phyloP scores from a whole-genome alignment of 106 monocot genomes.

The Dendrobium nobile region DNA sequence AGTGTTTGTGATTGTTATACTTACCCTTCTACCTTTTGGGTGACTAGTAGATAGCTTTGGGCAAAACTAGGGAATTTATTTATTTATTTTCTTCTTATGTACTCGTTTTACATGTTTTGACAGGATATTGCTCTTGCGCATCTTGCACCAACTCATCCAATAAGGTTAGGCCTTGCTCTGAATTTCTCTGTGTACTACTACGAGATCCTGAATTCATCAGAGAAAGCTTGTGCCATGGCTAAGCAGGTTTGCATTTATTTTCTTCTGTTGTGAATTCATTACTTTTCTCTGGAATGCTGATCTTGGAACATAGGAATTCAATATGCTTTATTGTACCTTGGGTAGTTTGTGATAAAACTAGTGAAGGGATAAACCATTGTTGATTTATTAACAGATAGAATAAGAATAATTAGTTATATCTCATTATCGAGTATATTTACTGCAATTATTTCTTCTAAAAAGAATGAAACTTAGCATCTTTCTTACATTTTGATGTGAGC shows the following conservation, averaged over 20 bases:
- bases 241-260: slow-evolving; percentile 20
- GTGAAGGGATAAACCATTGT: not conserved
- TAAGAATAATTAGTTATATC: not conserved
- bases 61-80: not conserved
- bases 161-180: slow-evolving; percentile 26
- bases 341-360: not conserved
- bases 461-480: not conserved
- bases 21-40: not conserved
- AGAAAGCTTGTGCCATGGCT: slow-evolving; percentile 27
- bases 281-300: not conserved
- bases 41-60: not conserved
- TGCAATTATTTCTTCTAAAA: not conserved
- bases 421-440: not conserved
- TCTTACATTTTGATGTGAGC: too few relatives aligned
- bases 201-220: slow-evolving; percentile 29
- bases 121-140: slow-evolving; percentile 28
- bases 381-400: not conserved
- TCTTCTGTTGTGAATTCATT: slow-evolving; percentile 1
- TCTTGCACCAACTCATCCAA: slow-evolving; percentile 27
- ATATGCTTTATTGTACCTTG: not conserved
- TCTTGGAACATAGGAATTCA: not conserved
- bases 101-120: not conserved
- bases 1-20: too few relatives aligned
- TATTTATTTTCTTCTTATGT: not conserved
- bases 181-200: slow-evolving; percentile 30